Conservation (phyloP, 2,329 filamentous ascomycete genomes). For the Bimuria novae-zelandiae region DNA sequence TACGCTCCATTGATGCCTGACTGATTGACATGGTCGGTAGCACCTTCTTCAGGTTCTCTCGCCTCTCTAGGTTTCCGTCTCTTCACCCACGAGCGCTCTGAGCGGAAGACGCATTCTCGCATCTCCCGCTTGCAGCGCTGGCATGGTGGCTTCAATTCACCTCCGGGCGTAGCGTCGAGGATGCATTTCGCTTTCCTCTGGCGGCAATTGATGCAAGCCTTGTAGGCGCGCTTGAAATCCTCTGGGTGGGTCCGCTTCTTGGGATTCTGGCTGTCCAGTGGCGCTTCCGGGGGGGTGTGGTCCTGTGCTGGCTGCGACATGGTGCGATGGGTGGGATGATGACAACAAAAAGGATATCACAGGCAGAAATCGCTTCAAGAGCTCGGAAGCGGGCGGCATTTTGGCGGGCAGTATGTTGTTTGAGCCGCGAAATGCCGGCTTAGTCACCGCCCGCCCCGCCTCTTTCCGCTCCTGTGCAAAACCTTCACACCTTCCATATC, state of each 20-base stretch:
- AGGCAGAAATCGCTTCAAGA: constrained; percentile 6
- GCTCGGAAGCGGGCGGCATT: constrained; percentile 10
- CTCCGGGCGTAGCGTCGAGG: constrained; percentile 48
- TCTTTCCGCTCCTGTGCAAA: constrained; percentile 3
- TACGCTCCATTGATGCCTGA: constrained; percentile 2
- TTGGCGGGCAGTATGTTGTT: not conserved
- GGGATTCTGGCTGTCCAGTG: constrained; percentile 1
- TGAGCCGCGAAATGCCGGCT: constrained; percentile 9
- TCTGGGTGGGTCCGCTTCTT: constrained; percentile 43
- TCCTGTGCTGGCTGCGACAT: constrained; percentile 10
- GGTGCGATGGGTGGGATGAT: constrained; percentile 12
- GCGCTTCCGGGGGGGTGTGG: not conserved
- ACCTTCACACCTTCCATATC: no score
- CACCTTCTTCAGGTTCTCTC: constrained; percentile 26
- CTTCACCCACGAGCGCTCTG: constrained; percentile 46
- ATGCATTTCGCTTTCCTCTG: constrained; percentile 60
- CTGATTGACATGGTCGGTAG: constrained; percentile 3
- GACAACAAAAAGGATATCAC: constrained; percentile 13
- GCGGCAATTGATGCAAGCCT: constrained; percentile 59
- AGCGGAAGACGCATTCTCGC: constrained; percentile 54
- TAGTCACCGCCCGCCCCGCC: constrained; percentile 1
- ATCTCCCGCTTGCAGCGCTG: constrained; percentile 57
- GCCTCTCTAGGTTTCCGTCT: constrained; percentile 41
- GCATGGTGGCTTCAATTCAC: constrained; percentile 49
- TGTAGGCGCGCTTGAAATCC: constrained; percentile 60